Conservation (phyloP, 352 stramenopile species). For the Blastocystis sp. region DNA sequence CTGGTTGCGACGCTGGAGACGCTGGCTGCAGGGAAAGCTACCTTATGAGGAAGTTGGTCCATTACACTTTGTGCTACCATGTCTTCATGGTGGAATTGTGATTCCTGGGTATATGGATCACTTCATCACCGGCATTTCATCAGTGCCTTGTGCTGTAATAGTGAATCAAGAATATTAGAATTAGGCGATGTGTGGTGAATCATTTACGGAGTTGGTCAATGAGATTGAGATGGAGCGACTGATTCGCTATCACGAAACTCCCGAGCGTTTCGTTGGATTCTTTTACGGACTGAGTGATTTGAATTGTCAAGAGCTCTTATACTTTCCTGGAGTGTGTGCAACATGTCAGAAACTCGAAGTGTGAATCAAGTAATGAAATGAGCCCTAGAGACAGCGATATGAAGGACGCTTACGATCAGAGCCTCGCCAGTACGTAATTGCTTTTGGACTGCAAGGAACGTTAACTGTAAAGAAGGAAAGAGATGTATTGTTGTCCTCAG, state of each 20-base stretch:
- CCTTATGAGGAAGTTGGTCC: not conserved
- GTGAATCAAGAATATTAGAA: not conserved
- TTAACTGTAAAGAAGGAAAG: conserved; percentile 3
- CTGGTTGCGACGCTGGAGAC: not conserved
- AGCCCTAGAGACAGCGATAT: not conserved
- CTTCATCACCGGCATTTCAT: conserved; percentile 13
- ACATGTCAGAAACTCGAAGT: conserved; percentile 3
- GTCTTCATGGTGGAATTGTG: not conserved
- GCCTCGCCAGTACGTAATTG: not conserved
- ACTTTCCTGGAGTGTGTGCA: conserved; percentile 2
- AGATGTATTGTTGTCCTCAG: not conserved
- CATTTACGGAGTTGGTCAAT: not conserved
- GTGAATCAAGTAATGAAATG: not conserved
- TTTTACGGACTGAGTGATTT: not conserved
- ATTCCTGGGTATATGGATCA: conserved; percentile 51
- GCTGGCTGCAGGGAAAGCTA: not conserved
- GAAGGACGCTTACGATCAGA: not conserved
- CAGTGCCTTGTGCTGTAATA: conserved; percentile 17
- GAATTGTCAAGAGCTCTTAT: not conserved
- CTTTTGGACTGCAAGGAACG: not conserved
- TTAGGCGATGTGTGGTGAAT: not conserved
- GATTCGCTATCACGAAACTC: not conserved
- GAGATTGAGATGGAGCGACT: conserved; percentile 22
- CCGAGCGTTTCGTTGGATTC: not conserved
- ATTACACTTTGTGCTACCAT: not conserved